Evolutionary conservation across 1,284 basidiomycete species (phyloP), one percentile per base, ranked within the genome.

Genomic region (Ustilago curta): DNA sequence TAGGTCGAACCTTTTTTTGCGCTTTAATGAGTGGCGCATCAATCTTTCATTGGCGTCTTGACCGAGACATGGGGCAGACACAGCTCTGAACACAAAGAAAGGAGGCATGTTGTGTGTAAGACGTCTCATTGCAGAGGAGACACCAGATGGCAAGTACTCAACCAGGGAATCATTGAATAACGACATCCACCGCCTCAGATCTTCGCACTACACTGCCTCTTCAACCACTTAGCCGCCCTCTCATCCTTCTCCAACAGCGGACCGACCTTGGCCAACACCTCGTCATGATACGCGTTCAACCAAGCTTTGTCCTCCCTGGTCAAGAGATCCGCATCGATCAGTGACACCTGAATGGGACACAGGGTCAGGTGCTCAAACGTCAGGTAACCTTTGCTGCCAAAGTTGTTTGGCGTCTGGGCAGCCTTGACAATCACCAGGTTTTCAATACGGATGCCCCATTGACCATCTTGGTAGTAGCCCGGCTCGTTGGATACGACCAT

Each of bases 401-500:
- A 97, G 83, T 94, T 93, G 84, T 95, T 89, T 7, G 88, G 89
- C 1, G 93, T 95, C 37, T 70, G 67, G 21, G 77, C 82, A 39
- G 63, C 73, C 9, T 60, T 59, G 14, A 79, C 80, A 50, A 80
- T 76, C 49, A 83, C 75, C 8, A 84, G 62, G 83, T 90, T 94
- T 86, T 99, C 96, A 78, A 97, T 95, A 2, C 96, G 91, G 76
- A 98, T 94, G 3, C 96, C 96, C 83, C 92, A 99, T 64, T 89
- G 87, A 6, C 95, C 96, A 79, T 97, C 95, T 18, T 90, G 90
- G 85, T 93, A 99, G 85, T 93, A 98, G 2, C 94, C 96, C 0
- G 96, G 96, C 81, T 99, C 83, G 59, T 83, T 84, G 51, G 77
- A 80, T 23, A 84, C 43, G 12, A 84, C 78, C 80, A 83, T 84